These are phyloP conservation scores for Clonostachys chloroleuca DNA, from an alignment of 2,329 filamentous ascomycete genomes.

Conservation along the genomic window DNA sequence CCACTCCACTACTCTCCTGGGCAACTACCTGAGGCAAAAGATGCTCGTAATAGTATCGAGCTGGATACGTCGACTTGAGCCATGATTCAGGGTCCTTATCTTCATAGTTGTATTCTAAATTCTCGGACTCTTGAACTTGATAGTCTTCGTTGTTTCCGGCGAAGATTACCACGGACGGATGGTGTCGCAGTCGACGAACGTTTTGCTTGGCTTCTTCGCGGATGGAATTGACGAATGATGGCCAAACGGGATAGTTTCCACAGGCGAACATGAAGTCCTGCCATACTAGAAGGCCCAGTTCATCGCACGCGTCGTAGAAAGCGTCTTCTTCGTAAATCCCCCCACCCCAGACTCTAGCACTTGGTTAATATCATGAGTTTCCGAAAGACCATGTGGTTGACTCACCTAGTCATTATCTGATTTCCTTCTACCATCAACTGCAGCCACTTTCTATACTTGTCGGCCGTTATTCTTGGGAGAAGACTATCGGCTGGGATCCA, in stretches of 20 bases:
- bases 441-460: slow-evolving; percentile 66
- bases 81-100: slow-evolving; percentile 70
- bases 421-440: slow-evolving; percentile 47
- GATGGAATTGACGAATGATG: slow-evolving; percentile 54
- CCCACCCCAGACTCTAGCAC: slow-evolving; percentile 54
- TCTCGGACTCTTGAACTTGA: slow-evolving; percentile 64
- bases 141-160: slow-evolving; percentile 79
- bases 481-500: slow-evolving; percentile 80
- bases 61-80: slow-evolving; percentile 71
- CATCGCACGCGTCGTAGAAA: slow-evolving; percentile 71
- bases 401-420: too few species aligned
- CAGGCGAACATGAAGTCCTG: slow-evolving; percentile 78
- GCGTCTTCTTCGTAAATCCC: slow-evolving; percentile 68
- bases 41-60: slow-evolving; percentile 75
- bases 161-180: slow-evolving; percentile 66
- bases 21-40: slow-evolving; percentile 61
- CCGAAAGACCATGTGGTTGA: too few species aligned
- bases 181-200: slow-evolving; percentile 48
- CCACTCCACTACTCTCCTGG: slow-evolving; percentile 56
- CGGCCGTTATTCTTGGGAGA: slow-evolving; percentile 58
- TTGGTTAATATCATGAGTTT: too few species aligned
- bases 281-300: slow-evolving; percentile 71
- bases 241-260: slow-evolving; percentile 63
- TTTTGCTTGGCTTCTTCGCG: slow-evolving; percentile 58
- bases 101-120: slow-evolving; percentile 62